Percentiles rank a stretch among this genome's conserved stretches.
Conservation (phyloP, 495 filamentous ascomycete species). For the Penicillium soppii region DNA sequence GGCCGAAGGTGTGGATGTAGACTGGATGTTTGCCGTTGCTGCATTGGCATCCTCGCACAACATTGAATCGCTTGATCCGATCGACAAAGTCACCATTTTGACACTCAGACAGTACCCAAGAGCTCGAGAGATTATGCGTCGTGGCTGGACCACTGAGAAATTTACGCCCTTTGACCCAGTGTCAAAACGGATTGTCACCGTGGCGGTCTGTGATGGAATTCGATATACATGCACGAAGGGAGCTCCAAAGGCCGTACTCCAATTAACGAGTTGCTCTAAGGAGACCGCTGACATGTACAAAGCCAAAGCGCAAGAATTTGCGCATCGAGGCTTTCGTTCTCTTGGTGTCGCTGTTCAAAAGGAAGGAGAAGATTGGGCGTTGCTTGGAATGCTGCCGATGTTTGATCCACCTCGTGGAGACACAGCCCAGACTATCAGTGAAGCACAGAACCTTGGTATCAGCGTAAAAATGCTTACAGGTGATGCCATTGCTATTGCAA, state of each 20-base stretch:
- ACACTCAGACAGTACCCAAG: slow-evolving; percentile 66
- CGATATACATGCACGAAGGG: slow-evolving; percentile 69
- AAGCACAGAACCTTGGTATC: slow-evolving; percentile 70
- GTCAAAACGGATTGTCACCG: slow-evolving; percentile 69
- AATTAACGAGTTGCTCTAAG: slow-evolving; percentile 58
- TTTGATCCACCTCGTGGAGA: slow-evolving; percentile 75
- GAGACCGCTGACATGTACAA: slow-evolving; percentile 61
- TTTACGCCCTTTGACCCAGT: slow-evolving; percentile 75
- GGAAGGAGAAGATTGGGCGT: slow-evolving; percentile 60
- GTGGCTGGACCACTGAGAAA: slow-evolving; percentile 67
- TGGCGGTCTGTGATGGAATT: slow-evolving; percentile 60
- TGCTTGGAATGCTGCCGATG: slow-evolving; percentile 72
- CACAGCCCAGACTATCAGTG: slow-evolving; percentile 71
- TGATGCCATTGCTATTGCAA: slow-evolving; percentile 73
- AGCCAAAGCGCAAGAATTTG: slow-evolving; percentile 68
- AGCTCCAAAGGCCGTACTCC: slow-evolving; percentile 70
- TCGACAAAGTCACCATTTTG: slow-evolving; percentile 71
- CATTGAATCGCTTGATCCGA: slow-evolving; percentile 68
- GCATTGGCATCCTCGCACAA: slow-evolving; percentile 73
- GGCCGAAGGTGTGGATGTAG: slow-evolving; percentile 66
- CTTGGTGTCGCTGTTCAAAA: slow-evolving; percentile 68
- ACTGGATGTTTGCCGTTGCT: slow-evolving; percentile 76
- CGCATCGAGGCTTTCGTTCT: slow-evolving; percentile 72
- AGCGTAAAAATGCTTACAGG: slow-evolving; percentile 76
- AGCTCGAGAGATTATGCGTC: slow-evolving; percentile 60